phyloP scores from a whole-genome alignment of 75 land plant species.

The Picea glauca region DNA sequence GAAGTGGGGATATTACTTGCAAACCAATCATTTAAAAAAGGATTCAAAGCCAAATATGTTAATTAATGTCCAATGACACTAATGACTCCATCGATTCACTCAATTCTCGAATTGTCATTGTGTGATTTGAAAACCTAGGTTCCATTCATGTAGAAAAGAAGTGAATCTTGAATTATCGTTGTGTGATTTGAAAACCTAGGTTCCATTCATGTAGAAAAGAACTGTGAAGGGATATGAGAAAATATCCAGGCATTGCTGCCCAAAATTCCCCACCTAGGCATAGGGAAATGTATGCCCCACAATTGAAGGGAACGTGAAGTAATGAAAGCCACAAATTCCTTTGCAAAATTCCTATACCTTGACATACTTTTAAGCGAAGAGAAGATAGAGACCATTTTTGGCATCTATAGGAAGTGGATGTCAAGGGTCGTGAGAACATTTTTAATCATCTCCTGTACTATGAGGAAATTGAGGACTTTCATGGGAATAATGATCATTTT shows the following conservation, averaged over 20 bases:
- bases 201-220: constrained; percentile 53
- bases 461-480: too few species aligned
- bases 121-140: too few species aligned
- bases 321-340: constrained; percentile 83
- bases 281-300: constrained; percentile 76
- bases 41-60: too few species aligned
- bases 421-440: constrained; percentile 20
- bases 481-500: too few species aligned
- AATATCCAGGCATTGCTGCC: constrained; percentile 58
- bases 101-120: too few species aligned
- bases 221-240: constrained; percentile 84
- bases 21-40: too few species aligned
- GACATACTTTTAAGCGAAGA: constrained; percentile 62
- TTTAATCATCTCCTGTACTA: not conserved
- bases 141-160: too few species aligned
- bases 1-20: too few species aligned
- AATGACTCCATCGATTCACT: too few species aligned
- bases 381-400: constrained; percentile 59
- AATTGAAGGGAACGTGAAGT: constrained; percentile 79
- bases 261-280: constrained; percentile 86
- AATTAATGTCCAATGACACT: too few species aligned
- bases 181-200: constrained; percentile 36
- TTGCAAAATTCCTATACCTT: constrained; percentile 68
- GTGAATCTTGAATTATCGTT: constrained; percentile 64
- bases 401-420: constrained; percentile 44